Evolutionary conservation across 768 basidiomycete genomes (phyloP).

Genomic region (Amanita fuliginea): DNA sequence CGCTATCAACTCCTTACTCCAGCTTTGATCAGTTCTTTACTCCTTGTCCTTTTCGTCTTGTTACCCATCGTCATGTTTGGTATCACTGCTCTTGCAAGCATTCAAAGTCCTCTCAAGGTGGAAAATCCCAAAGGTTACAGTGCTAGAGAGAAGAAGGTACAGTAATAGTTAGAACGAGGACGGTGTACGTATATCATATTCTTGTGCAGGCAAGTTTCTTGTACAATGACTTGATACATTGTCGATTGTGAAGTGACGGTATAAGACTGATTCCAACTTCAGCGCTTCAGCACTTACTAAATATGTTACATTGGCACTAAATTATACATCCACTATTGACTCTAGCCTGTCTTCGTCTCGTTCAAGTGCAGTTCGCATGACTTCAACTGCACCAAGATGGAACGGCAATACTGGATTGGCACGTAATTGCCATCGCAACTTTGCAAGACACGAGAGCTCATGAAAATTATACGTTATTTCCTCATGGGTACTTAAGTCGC

Average conservation of each 20-base stretch:
- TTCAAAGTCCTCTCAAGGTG: constrained; percentile 56
- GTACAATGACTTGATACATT: too few species aligned
- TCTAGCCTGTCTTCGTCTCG: constrained; percentile 15
- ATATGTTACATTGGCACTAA: not conserved
- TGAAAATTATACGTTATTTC: constrained; percentile 64
- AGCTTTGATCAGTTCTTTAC: constrained; percentile 53
- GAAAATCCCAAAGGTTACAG: constrained; percentile 57
- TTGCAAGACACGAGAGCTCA: constrained; percentile 55
- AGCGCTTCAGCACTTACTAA: too few species aligned
- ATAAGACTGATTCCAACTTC: too few species aligned
- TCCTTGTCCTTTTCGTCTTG: constrained; percentile 56
- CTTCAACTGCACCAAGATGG: constrained; percentile 64
- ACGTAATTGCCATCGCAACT: constrained; percentile 34
- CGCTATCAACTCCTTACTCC: constrained; percentile 73
- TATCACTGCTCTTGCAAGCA: constrained; percentile 57
- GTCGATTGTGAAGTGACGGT: too few species aligned
- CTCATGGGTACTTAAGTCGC: constrained; percentile 21
- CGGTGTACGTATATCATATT: not conserved
- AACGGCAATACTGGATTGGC: constrained; percentile 51
- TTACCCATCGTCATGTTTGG: constrained; percentile 57
- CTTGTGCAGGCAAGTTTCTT: not conserved
- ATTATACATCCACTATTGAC: not conserved
- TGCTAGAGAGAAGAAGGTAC: constrained; percentile 66
- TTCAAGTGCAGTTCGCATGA: constrained; percentile 38
- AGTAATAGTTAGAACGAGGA: constrained; percentile 25